Evolutionary conservation across 2,329 filamentous ascomycete species (phyloP), one percentile per base, ranked within the genome.

Genomic region (Ascochyta lentis): DNA sequence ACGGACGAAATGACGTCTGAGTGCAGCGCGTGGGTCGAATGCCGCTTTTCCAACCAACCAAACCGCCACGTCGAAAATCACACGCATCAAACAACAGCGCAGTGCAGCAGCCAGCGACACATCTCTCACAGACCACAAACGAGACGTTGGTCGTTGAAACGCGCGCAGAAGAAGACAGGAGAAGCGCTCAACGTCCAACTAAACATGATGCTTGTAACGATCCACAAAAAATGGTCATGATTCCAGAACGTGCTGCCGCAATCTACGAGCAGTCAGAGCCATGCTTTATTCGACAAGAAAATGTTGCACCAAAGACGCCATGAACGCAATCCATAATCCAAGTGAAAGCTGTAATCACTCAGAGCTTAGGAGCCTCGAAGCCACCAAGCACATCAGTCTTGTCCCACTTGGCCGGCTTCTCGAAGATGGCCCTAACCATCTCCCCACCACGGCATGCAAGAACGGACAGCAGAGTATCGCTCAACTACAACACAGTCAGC

Each of bases 391-490:
- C 63, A 34, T 74, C 64, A 16, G 49, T 50, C 9, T 55, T 66
- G 49, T 69, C 65, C 70, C 66, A 71, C 37, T 63, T 64, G 8
- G 61, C 46, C 16, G 57, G 60, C 61, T 69, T 69, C 52, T 71
- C 84, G 74, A 95, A 95, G 58, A 95, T 88, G 33, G 87, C 89
- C 57, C 87, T 77, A 16, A 94, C 89, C 71, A 95, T 86, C 77
- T 95, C 90, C 24, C 89, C 90, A 31, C 89, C 89, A 50, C 91
- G 81, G 24, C 88, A 86, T 6, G 90, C 86, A 59, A 95, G 80
- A 59, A 95, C 89, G 2, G 90, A 94, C 48, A 96, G 82, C 48
- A 96, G 83, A 42, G 89, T 91, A 75, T 96, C 90, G 72, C 90
- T 92, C 77, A 96, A 78, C 86, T 90, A 67, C 50, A 37, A 33